phyloP scores from a whole-genome alignment of 202 grass and related monocot genomes.

The Setaria viridis region DNA sequence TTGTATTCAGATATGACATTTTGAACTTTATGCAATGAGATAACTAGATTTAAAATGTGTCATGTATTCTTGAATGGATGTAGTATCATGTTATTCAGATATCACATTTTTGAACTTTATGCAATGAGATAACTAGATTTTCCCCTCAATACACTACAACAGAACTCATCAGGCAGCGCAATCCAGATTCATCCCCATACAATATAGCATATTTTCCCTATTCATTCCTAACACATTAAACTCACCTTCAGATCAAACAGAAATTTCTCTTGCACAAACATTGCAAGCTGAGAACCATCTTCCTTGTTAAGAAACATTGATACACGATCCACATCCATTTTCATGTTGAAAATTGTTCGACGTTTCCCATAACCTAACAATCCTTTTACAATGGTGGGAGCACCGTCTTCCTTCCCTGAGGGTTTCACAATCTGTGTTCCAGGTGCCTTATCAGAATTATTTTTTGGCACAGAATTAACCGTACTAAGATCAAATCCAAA shows the following conservation, averaged over 20 bases:
- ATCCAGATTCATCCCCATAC: background rate
- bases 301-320: conserved; percentile 99
- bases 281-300: conserved; percentile 93
- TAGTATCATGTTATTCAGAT: background rate
- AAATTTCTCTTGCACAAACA: conserved; percentile 97
- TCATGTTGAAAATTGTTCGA: conserved; percentile 90
- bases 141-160: conserved; percentile 1
- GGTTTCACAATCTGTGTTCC: conserved; percentile 43
- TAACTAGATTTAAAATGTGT: background rate
- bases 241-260: conserved; percentile 94
- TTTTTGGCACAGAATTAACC: conserved; percentile 62
- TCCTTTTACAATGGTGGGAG: conserved; percentile 74
- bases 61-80: background rate
- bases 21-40: background rate
- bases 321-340: conserved; percentile 95
- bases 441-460: conserved; percentile 40
- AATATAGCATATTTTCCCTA: conserved; percentile 14
- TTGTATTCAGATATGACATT: background rate
- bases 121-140: background rate
- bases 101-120: background rate
- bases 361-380: conserved; percentile 92
- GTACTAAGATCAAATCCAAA: conserved; percentile 87
- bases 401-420: conserved; percentile 69
- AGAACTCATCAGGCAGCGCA: background rate
- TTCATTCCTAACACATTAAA: conserved; percentile 35